These are phyloP conservation scores for Geotrichum klebahnii DNA, from an alignment of 1,139 yeast species.

Conservation along the genomic window DNA sequence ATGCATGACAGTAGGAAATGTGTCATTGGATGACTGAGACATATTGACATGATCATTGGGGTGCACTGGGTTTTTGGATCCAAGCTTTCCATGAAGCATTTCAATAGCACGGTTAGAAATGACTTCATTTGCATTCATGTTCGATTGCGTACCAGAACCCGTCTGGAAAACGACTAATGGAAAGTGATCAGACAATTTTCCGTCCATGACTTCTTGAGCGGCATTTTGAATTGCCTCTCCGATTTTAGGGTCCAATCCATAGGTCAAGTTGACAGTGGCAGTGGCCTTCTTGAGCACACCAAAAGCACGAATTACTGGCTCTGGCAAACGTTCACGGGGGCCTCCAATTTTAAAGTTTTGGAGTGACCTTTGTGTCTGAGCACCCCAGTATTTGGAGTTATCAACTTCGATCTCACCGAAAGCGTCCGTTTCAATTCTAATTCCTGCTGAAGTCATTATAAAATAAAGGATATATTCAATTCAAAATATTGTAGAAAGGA, in stretches of 20 bases:
- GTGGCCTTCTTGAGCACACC: constrained; percentile 94
- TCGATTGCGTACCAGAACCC: constrained; percentile 97
- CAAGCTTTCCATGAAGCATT: constrained; percentile 82
- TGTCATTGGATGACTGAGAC: constrained; percentile 97
- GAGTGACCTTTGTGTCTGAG: constrained; percentile 86
- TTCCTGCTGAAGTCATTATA: constrained; percentile 25
- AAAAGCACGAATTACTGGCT: constrained; percentile 84
- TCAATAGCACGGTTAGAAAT: constrained; percentile 97
- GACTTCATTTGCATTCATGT: constrained; percentile 98
- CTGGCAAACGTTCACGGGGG: constrained; percentile 81
- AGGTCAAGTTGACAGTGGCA: constrained; percentile 79
- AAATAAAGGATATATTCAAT: background rate
- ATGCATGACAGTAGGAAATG: constrained; percentile 98
- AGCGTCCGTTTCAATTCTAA: constrained; percentile 87
- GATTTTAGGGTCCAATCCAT: constrained; percentile 83
- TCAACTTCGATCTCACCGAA: constrained; percentile 95
- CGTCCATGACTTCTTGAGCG: constrained; percentile 90
- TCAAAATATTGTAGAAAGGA: background rate
- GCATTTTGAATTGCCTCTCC: constrained; percentile 86
- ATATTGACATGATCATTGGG: constrained; percentile 98
- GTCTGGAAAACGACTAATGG: constrained; percentile 98
- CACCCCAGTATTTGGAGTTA: constrained; percentile 86
- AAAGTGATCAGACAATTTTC: constrained; percentile 88
- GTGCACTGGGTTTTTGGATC: constrained; percentile 90
- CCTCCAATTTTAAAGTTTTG: constrained; percentile 97